These are phyloP conservation scores for Pseudogymnoascus sp. DNA, from an alignment of 2,329 filamentous ascomycete species.

Conservation along the genomic window DNA sequence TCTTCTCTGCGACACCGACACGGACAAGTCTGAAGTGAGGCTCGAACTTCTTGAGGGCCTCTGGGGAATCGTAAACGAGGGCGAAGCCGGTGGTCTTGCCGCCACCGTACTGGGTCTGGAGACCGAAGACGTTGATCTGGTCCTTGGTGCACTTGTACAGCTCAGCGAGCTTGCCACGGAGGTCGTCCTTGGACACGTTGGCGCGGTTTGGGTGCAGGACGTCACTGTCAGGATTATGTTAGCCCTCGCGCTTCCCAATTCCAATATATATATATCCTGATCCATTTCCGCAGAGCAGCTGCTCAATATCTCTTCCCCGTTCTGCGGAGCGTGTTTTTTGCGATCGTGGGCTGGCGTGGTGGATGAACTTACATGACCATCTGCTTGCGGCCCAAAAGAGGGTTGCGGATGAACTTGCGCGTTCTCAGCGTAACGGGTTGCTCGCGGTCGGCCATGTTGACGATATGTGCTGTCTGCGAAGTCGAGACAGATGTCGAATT, in stretches of 20 bases:
- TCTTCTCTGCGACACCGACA: conserved; percentile 85
- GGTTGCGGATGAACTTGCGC: conserved; percentile 99
- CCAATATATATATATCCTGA: conserved; percentile 14
- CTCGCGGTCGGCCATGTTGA: conserved; percentile 84
- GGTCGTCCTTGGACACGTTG: conserved; percentile 99
- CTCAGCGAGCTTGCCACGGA: conserved; percentile 86
- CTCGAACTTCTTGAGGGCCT: conserved; percentile 99
- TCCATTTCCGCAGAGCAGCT: conserved; percentile 8
- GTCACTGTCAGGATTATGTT: conserved; percentile 56
- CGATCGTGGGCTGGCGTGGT: conserved; percentile 12
- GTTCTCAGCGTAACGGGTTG: conserved; percentile 80
- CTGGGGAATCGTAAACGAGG: conserved; percentile 94
- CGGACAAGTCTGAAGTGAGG: conserved; percentile 94
- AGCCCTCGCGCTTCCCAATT: conserved; percentile 9
- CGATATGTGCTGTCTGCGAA: conserved; percentile 35
- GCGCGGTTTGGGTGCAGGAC: conserved; percentile 97
- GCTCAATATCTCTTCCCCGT: conserved; percentile 13
- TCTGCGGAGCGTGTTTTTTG: conserved; percentile 8
- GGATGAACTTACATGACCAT: conserved; percentile 88
- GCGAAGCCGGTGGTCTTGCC: conserved; percentile 99
- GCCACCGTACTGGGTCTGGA: conserved; percentile 98
- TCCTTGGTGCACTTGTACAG: conserved; percentile 99
- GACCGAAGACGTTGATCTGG: conserved; percentile 95
- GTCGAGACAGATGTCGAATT: conserved; percentile 26
- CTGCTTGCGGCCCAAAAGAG: conserved; percentile 97